phyloP scores from a whole-genome alignment of 441 rosid genomes.

The Syzygium malaccense region DNA sequence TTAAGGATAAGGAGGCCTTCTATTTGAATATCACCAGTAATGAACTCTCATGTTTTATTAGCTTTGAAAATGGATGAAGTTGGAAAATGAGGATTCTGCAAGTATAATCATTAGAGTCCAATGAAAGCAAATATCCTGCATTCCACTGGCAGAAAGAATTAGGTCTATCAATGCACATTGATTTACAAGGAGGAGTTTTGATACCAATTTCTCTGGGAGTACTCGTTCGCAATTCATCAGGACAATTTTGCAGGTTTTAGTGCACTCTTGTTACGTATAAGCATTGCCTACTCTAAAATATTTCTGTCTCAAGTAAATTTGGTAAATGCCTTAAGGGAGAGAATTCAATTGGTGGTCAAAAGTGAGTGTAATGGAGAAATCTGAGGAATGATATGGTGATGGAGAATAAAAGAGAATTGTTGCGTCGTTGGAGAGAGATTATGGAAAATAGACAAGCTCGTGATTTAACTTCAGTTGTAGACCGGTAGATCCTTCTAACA shows the following conservation, averaged over 20 bases:
- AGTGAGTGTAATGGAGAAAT: neutral
- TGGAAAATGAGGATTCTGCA: neutral
- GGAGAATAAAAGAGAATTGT: neutral
- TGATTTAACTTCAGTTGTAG: no score
- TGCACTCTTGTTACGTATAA: neutral
- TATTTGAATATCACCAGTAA: neutral
- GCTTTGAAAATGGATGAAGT: neutral
- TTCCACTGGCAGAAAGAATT: neutral
- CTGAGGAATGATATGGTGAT: neutral
- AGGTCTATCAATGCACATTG: neutral
- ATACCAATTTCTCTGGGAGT: neutral
- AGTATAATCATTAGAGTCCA: neutral
- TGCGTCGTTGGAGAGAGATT: no score
- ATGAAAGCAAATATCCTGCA: neutral
- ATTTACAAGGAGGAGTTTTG: neutral
- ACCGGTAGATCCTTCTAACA: no score
- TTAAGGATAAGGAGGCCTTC: neutral
- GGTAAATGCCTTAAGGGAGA: neutral
- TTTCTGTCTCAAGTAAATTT: neutral
- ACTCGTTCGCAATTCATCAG: neutral
- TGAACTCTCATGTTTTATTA: neutral
- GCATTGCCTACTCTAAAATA: neutral
- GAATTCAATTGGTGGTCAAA: neutral
- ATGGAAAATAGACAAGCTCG: no score
- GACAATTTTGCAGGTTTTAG: neutral